Percentiles rank a stretch among this genome's conserved stretches.
Conservation (phyloP, 441 rosid species). For the Theobroma grandiflorum region DNA sequence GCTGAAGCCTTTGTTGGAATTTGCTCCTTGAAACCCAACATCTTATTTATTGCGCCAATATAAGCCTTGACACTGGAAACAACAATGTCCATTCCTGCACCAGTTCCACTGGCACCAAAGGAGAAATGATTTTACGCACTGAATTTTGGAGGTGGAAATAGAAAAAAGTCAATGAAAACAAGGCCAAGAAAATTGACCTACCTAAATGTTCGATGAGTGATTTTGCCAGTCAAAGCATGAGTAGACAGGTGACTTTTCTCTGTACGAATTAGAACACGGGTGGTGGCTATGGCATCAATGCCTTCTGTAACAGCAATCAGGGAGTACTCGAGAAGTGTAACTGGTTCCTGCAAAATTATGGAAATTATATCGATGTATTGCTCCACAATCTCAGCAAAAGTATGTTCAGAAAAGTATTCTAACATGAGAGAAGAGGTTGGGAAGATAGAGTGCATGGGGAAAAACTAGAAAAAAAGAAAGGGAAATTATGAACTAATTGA, state of each 20-base stretch:
- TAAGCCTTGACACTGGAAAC: slow-evolving; percentile 98
- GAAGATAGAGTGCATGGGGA: not conserved
- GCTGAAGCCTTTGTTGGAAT: slow-evolving; percentile 35
- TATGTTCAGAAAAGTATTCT: not conserved
- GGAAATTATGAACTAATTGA: not conserved
- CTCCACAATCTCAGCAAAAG: not conserved
- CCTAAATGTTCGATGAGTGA: slow-evolving; percentile 73
- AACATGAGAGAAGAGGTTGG: not conserved
- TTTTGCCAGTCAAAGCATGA: slow-evolving; percentile 66
- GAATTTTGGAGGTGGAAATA: slow-evolving; percentile 12
- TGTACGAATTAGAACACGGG: slow-evolving; percentile 83
- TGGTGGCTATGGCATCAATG: slow-evolving; percentile 93
- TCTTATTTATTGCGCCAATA: slow-evolving; percentile 85
- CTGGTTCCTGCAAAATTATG: slow-evolving; percentile 58
- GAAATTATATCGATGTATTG: not conserved
- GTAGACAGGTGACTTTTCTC: slow-evolving; percentile 50
- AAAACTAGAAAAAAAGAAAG: not conserved
- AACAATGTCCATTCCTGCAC: slow-evolving; percentile 88
- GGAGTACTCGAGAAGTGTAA: slow-evolving; percentile 80
- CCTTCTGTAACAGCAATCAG: slow-evolving; percentile 89
- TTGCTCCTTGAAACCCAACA: slow-evolving; percentile 66
- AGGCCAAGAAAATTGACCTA: slow-evolving; percentile 17
- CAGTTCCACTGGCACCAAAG: slow-evolving; percentile 68
- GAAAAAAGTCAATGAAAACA: slow-evolving; percentile 4
- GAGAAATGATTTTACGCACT: slow-evolving; percentile 3